phyloP scores from a whole-genome alignment of 331 rosid genomes.

The Arachis monticola region DNA sequence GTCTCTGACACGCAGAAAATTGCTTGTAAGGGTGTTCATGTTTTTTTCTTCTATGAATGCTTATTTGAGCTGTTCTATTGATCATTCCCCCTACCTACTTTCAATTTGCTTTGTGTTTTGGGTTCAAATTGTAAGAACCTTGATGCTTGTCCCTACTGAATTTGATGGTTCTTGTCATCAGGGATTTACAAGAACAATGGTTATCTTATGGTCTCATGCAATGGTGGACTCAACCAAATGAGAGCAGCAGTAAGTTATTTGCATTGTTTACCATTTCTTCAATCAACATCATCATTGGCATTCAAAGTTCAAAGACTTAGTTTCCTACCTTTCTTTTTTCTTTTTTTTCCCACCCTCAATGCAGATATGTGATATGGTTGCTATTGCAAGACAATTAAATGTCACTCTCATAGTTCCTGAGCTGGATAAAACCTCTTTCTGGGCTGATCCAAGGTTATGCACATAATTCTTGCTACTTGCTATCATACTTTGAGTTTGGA shows the following conservation, averaged over 20 bases:
- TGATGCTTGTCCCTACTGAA: constrained; percentile 14
- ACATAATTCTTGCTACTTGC: background rate
- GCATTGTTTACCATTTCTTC: constrained; percentile 7
- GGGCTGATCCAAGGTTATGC: constrained; percentile 77
- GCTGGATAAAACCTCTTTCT: constrained; percentile 78
- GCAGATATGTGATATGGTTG: constrained; percentile 93
- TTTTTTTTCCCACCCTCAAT: constrained; percentile 15
- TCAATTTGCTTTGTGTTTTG: background rate
- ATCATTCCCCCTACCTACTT: background rate
- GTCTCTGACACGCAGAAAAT: background rate
- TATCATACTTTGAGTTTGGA: background rate
- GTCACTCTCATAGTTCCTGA: constrained; percentile 79
- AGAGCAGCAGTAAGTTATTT: constrained; percentile 75
- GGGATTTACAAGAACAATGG: constrained; percentile 81
- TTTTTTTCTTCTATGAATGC: background rate
- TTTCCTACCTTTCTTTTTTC: background rate
- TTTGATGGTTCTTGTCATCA: constrained; percentile 35
- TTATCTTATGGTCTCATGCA: constrained; percentile 80
- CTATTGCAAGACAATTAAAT: constrained; percentile 75
- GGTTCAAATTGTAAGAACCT: background rate
- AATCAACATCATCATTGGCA: background rate
- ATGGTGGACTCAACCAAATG: constrained; percentile 94
- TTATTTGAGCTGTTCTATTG: background rate
- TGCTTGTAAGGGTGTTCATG: background rate
- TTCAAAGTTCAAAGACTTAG: background rate